These are phyloP conservation scores for Rhizopogon rudus DNA, from an alignment of 768 basidiomycete genomes.

Conservation along the genomic window DNA sequence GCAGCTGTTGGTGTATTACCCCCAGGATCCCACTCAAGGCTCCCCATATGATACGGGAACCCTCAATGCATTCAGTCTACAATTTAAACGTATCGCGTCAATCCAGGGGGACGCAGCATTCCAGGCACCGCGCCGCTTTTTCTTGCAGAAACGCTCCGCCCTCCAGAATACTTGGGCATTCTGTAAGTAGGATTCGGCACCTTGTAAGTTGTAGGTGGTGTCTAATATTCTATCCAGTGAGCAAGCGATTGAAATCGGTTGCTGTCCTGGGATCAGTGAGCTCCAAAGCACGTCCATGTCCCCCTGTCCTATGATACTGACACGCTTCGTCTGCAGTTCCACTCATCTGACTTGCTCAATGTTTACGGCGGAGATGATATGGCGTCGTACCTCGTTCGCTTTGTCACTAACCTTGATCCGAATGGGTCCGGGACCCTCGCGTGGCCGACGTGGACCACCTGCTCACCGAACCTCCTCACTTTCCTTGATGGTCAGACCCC, in stretches of 20 bases:
- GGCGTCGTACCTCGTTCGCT: conserved; percentile 18
- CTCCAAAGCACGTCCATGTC: neutral
- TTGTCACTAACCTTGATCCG: conserved; percentile 19
- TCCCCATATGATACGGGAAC: conserved; percentile 49
- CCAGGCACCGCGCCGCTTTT: conserved; percentile 43
- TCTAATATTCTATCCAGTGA: conserved; percentile 26
- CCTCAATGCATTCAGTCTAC: conserved; percentile 38
- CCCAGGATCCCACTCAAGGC: conserved; percentile 37
- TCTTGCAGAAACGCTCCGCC: conserved; percentile 33
- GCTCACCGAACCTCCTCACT: conserved; percentile 12
- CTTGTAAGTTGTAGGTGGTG: too few relatives aligned
- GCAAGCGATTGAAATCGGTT: conserved; percentile 38
- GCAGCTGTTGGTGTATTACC: conserved; percentile 28
- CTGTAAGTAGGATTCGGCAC: conserved; percentile 3
- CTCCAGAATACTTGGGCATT: conserved; percentile 37
- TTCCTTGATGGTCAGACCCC: conserved; percentile 15
- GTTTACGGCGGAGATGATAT: conserved; percentile 3
- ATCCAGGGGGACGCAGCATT: conserved; percentile 47
- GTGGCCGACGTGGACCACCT: conserved; percentile 17
- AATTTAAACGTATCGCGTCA: conserved; percentile 48
- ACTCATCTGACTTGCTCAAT: conserved; percentile 28
- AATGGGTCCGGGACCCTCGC: conserved; percentile 8
- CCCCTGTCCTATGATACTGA: too few relatives aligned
- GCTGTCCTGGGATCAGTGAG: conserved; percentile 43
- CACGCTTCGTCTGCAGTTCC: conserved; percentile 22